Percentiles rank a stretch among this genome's conserved stretches.
Evolutionary conservation across 768 basidiomycete genomes (phyloP).

Genomic region (Boletellus sp.): DNA sequence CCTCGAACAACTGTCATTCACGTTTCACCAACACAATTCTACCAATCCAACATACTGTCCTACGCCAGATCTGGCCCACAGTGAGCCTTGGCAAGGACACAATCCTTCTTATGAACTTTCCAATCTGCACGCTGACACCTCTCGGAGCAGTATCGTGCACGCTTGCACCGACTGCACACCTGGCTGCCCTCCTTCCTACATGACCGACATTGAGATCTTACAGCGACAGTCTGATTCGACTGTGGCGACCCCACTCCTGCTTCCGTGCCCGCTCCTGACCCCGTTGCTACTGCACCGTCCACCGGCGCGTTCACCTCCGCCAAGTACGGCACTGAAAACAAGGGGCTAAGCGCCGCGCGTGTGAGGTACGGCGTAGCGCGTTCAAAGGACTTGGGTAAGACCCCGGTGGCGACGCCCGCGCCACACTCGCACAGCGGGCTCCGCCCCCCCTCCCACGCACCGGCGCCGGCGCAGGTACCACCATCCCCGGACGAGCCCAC

Average conservation of each 20-base stretch:
- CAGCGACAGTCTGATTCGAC: not conserved
- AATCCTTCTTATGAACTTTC: constrained; percentile 10
- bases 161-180: constrained; percentile 35
- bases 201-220: not conserved
- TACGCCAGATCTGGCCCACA: not conserved
- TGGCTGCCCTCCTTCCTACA: constrained; percentile 14
- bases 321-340: constrained; percentile 50
- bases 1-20: too few relatives aligned
- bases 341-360: constrained; percentile 49
- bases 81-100: not conserved
- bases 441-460: constrained; percentile 17
- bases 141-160: constrained; percentile 39
- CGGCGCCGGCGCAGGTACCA: constrained; percentile 22
- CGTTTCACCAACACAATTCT: not conserved
- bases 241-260: not conserved
- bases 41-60: not conserved
- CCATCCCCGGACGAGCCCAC: not conserved
- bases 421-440: constrained; percentile 15
- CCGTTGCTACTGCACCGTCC: not conserved
- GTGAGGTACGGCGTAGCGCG: constrained; percentile 41
- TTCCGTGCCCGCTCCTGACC: too few relatives aligned
- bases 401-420: constrained; percentile 10
- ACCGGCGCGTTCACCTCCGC: constrained; percentile 23
- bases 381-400: constrained; percentile 32
- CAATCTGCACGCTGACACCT: constrained; percentile 34